Conservation (phyloP, 2,329 filamentous ascomycete species). For the Geosmithia putterillii region DNA sequence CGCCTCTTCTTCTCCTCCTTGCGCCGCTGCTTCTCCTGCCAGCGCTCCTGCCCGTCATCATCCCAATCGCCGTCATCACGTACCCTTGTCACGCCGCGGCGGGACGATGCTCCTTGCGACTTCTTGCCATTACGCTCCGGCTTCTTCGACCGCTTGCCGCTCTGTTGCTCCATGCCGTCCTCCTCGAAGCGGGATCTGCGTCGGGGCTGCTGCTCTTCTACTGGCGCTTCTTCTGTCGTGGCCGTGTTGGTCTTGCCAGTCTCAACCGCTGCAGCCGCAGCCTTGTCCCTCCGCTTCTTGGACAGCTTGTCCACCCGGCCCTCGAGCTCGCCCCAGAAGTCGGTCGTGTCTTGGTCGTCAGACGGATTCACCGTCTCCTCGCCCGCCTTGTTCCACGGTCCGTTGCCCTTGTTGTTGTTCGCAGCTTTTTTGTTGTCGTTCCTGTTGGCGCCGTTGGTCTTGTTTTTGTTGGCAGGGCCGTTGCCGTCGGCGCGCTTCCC, state of each 20-base stretch:
- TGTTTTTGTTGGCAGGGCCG: neutral
- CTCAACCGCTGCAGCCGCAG: neutral
- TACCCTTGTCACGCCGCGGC: slow-evolving; percentile 4
- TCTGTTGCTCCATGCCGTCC: neutral
- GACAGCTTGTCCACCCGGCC: neutral
- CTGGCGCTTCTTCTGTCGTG: neutral
- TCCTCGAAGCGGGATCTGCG: slow-evolving; percentile 18
- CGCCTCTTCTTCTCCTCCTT: slow-evolving; percentile 29
- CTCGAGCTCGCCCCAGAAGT: slow-evolving; percentile 14
- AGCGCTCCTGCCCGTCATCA: slow-evolving; percentile 19
- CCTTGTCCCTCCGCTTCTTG: neutral
- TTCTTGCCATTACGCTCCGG: slow-evolving; percentile 3
- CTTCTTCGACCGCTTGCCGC: slow-evolving; percentile 5
- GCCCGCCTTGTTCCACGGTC: slow-evolving; percentile 1
- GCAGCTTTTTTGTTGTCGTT: neutral
- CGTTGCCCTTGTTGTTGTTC: neutral
- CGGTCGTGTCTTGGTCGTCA: slow-evolving; percentile 2
- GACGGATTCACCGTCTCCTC: neutral
- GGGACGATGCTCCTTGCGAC: slow-evolving; percentile 7
- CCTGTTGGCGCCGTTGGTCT: neutral
- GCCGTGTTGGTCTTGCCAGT: neutral
- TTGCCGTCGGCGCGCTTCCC: neutral
- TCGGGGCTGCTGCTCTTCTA: slow-evolving; percentile 7
- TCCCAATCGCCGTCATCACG: slow-evolving; percentile 25
- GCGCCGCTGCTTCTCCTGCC: slow-evolving; percentile 24